These are phyloP conservation scores for Trichosporon asahii DNA, from an alignment of 1,284 basidiomycete species.

Conservation along the genomic window DNA sequence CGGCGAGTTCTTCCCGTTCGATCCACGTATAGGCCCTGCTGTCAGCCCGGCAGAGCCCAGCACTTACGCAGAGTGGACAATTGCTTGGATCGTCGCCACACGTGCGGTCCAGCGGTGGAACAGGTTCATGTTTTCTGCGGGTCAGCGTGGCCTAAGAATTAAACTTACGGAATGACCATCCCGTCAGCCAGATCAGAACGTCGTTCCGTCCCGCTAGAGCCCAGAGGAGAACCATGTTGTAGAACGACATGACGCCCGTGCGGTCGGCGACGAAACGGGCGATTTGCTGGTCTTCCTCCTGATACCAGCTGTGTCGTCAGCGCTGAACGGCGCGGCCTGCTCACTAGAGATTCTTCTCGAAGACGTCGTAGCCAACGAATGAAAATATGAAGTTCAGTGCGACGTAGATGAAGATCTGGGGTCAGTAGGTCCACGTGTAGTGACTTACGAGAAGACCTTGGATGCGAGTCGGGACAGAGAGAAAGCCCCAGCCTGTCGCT, in stretches of 20 bases:
- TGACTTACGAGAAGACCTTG: slow-evolving; percentile 28
- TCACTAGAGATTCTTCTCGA: slow-evolving; percentile 39
- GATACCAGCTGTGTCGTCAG: slow-evolving; percentile 10
- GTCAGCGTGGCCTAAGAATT: too few species aligned
- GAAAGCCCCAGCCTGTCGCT: slow-evolving; percentile 23
- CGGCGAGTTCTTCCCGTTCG: slow-evolving; percentile 7
- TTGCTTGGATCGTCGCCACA: slow-evolving; percentile 26
- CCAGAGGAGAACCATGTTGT: slow-evolving; percentile 32
- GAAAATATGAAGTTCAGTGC: slow-evolving; percentile 37
- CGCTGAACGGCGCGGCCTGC: background rate
- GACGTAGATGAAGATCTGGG: slow-evolving; percentile 30
- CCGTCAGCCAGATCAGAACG: slow-evolving; percentile 36
- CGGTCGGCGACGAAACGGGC: slow-evolving; percentile 30
- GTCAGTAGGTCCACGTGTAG: too few species aligned
- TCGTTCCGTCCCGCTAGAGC: slow-evolving; percentile 33
- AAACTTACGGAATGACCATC: slow-evolving; percentile 33
- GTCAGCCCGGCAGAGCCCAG: too few species aligned
- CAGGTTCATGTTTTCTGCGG: slow-evolving; percentile 22
- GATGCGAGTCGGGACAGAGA: slow-evolving; percentile 31
- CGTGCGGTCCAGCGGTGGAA: slow-evolving; percentile 36
- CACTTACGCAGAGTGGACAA: slow-evolving; percentile 24
- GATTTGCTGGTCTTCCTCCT: slow-evolving; percentile 17
- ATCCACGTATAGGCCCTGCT: slow-evolving; percentile 23
- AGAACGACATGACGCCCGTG: slow-evolving; percentile 34
- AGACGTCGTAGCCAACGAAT: slow-evolving; percentile 57